These are phyloP conservation scores for Calonectria pteridis DNA, from an alignment of 2,329 filamentous ascomycete genomes.

Conservation along the genomic window DNA sequence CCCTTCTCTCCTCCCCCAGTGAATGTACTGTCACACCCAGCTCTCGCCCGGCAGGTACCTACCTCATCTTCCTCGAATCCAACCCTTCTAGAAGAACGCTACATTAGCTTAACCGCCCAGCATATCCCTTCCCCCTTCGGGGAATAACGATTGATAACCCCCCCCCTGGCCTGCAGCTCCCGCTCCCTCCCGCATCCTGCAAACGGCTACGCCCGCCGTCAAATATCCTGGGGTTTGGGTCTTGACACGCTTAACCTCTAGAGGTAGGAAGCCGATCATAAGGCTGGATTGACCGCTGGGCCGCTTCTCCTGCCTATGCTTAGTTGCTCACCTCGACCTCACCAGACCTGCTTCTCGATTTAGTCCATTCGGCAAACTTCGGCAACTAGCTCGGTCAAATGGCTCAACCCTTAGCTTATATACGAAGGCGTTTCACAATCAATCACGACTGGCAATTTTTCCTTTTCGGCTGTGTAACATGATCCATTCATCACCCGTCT, in stretches of 20 bases:
- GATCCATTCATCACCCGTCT: constrained; percentile 17
- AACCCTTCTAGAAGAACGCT: constrained; percentile 12
- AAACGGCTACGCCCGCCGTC: constrained; percentile 40
- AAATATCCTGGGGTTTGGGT: constrained; percentile 36
- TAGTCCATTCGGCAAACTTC: constrained; percentile 16
- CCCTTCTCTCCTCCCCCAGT: background rate
- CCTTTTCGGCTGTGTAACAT: constrained; percentile 5
- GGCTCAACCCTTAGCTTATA: background rate
- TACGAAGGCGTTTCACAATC: background rate
- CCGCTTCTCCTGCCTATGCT: background rate
- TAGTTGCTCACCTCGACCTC: background rate
- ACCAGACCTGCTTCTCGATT: background rate
- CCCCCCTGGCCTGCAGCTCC: constrained; percentile 13
- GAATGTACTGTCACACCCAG: background rate
- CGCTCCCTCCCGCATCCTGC: constrained; percentile 39
- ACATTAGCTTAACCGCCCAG: constrained; percentile 17
- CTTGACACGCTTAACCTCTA: constrained; percentile 44
- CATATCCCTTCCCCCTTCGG: constrained; percentile 4
- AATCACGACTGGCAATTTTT: background rate
- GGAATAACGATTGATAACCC: constrained; percentile 30
- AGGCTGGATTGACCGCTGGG: constrained; percentile 32
- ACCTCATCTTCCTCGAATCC: background rate
- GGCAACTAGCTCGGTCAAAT: constrained; percentile 4
- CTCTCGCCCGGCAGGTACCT: constrained; percentile 2
- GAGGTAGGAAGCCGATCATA: constrained; percentile 40